A percentile compares a stretch with the other conserved stretches of the same genome.
These are phyloP conservation scores for Amanita molliuscula DNA, from an alignment of 768 basidiomycete genomes.

Conservation along the genomic window DNA sequence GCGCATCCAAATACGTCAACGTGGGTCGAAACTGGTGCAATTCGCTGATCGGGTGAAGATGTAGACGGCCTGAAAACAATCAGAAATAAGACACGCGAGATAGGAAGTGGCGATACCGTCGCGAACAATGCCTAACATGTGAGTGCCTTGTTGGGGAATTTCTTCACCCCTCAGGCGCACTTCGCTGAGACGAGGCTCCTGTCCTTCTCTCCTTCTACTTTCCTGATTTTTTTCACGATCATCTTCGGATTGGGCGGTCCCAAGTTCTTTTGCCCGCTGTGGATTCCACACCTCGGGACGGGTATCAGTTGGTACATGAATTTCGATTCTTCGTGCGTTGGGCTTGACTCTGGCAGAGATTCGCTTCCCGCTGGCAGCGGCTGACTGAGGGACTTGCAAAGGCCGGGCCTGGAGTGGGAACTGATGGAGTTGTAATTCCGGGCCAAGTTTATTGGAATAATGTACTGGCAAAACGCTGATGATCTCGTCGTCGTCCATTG, in stretches of 20 bases:
- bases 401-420: slow-evolving; percentile 70
- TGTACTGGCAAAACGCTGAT: slow-evolving; percentile 64
- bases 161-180: slow-evolving; percentile 66
- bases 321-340: slow-evolving; percentile 49
- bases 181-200: slow-evolving; percentile 58
- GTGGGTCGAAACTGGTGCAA: slow-evolving; percentile 79
- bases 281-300: slow-evolving; percentile 73
- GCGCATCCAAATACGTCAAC: slow-evolving; percentile 67
- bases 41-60: slow-evolving; percentile 70
- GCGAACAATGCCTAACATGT: slow-evolving; percentile 71
- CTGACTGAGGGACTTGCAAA: slow-evolving; percentile 69
- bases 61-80: slow-evolving; percentile 44
- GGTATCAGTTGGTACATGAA: slow-evolving; percentile 76
- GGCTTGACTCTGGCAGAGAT: slow-evolving; percentile 69
- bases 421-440: slow-evolving; percentile 70
- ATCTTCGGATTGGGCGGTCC: slow-evolving; percentile 56
- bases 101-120: slow-evolving; percentile 39
- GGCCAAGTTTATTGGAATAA: slow-evolving; percentile 48
- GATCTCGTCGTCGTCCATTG: slow-evolving; percentile 41
- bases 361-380: slow-evolving; percentile 59
- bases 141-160: slow-evolving; percentile 50
- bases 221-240: slow-evolving; percentile 75
- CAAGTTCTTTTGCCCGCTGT: slow-evolving; percentile 60
- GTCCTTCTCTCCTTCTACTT: slow-evolving; percentile 30
- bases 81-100: background rate